A percentile compares a stretch with the other conserved stretches of the same genome.
Evolutionary conservation across 257 asterid species (phyloP).

Genomic region (Lycium barbarum): DNA sequence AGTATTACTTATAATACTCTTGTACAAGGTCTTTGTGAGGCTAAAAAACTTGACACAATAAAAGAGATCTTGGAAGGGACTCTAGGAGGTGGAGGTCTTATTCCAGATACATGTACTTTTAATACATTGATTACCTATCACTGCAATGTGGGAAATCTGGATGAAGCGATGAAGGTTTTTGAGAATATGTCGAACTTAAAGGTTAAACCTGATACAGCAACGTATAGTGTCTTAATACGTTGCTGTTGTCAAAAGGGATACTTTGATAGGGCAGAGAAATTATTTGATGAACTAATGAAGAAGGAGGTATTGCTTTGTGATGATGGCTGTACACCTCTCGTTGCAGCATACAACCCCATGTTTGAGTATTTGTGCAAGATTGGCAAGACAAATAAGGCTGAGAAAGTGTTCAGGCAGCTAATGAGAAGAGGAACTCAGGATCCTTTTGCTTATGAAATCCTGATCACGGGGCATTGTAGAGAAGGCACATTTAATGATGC

Average conservation of each 20-base stretch:
- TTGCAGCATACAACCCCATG: constrained; percentile 76
- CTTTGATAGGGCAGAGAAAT: constrained; percentile 62
- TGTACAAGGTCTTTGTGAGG: constrained; percentile 75
- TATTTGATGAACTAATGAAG: constrained; percentile 62
- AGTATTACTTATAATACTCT: constrained; percentile 69
- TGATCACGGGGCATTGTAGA: constrained; percentile 75
- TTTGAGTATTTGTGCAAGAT: constrained; percentile 63
- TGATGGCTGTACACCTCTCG: constrained; percentile 60
- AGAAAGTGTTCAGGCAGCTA: constrained; percentile 72
- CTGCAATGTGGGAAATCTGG: constrained; percentile 56
- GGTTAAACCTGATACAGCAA: constrained; percentile 69
- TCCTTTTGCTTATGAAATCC: constrained; percentile 66
- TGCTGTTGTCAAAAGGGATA: constrained; percentile 52
- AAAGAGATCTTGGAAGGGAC: constrained; percentile 57
- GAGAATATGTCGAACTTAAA: constrained; percentile 68
- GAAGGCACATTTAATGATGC: constrained; percentile 66
- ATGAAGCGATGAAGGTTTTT: constrained; percentile 59
- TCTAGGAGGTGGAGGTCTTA: constrained; percentile 50
- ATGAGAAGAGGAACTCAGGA: constrained; percentile 77
- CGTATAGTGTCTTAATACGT: constrained; percentile 67
- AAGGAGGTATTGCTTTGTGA: constrained; percentile 56
- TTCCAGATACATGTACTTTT: constrained; percentile 79
- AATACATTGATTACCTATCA: constrained; percentile 72
- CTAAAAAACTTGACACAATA: constrained; percentile 54
- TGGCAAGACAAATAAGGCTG: constrained; percentile 75